phyloP scores from a whole-genome alignment of 2,329 filamentous ascomycete genomes.

The Cordyceps farinosa region DNA sequence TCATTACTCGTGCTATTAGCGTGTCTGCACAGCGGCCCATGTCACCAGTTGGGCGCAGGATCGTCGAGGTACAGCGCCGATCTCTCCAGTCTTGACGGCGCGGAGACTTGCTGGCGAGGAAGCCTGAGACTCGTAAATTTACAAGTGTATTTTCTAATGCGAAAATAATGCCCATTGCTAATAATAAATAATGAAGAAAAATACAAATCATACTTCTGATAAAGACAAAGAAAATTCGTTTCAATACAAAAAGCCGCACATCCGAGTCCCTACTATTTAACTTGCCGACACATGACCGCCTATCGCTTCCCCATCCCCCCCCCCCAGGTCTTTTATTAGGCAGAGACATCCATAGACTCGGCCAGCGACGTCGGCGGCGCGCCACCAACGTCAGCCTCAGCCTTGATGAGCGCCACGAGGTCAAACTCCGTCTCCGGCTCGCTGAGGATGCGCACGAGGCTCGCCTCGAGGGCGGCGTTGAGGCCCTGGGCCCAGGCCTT shows the following conservation, averaged over 20 bases:
- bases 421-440: constrained; percentile 17
- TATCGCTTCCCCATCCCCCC: not conserved
- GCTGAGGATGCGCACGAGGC: constrained; percentile 12
- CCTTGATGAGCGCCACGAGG: not conserved
- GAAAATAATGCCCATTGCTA: not conserved
- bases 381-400: not conserved
- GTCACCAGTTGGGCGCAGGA: not conserved
- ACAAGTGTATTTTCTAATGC: not conserved
- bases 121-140: not conserved
- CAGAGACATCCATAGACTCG: constrained; percentile 9
- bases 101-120: not conserved
- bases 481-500: constrained; percentile 15
- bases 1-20: too few relatives aligned
- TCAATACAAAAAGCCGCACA: not conserved
- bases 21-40: not conserved
- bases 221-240: not conserved
- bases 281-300: not conserved
- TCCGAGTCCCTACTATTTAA: not conserved
- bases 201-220: not conserved
- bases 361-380: not conserved
- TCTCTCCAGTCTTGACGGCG: not conserved
- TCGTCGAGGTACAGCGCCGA: not conserved
- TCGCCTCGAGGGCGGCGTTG: constrained; percentile 13
- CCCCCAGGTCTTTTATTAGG: not conserved
- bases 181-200: not conserved